Percentiles rank a stretch among this genome's conserved stretches.
Conservation (phyloP, 1,284 basidiomycete genomes). For the Ceratobasidium sp. region DNA sequence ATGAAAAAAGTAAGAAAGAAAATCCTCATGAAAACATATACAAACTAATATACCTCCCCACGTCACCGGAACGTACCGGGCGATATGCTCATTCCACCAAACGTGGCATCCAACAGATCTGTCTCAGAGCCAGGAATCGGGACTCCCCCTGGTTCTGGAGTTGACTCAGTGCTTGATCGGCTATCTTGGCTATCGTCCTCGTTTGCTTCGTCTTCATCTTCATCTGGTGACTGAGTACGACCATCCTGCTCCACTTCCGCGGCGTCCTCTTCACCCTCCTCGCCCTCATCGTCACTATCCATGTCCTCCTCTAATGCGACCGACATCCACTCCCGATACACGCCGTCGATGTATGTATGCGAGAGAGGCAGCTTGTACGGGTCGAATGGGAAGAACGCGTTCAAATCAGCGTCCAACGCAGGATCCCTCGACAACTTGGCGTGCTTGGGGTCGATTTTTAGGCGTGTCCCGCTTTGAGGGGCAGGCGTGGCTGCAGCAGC, state of each 20-base stretch:
- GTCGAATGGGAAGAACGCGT: constrained; percentile 98
- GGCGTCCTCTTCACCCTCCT: constrained; percentile 57
- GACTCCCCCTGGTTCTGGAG: constrained; percentile 57
- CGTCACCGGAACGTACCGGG: constrained; percentile 24
- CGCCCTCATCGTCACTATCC: constrained; percentile 72
- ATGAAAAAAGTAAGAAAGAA: background rate
- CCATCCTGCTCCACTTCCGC: constrained; percentile 24
- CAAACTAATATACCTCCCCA: background rate
- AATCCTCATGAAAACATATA: background rate
- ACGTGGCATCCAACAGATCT: constrained; percentile 58
- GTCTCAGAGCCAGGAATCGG: constrained; percentile 33
- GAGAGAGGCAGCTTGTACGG: constrained; percentile 91
- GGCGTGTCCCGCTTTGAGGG: constrained; percentile 28
- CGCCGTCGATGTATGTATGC: constrained; percentile 72
- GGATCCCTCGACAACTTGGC: constrained; percentile 32
- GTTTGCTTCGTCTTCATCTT: constrained; percentile 11
- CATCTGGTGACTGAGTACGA: constrained; percentile 2
- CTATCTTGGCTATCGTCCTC: constrained; percentile 49
- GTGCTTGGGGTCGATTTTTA: constrained; percentile 45
- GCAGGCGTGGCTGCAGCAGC: constrained; percentile 19
- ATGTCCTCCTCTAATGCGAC: constrained; percentile 82
- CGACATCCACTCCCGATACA: constrained; percentile 82
- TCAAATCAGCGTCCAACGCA: constrained; percentile 71
- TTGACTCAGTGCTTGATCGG: constrained; percentile 58
- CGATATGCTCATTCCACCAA: constrained; percentile 83